phyloP scores from a whole-genome alignment of 495 filamentous ascomycete species.

The Melanomma pulvis-pyrius region DNA sequence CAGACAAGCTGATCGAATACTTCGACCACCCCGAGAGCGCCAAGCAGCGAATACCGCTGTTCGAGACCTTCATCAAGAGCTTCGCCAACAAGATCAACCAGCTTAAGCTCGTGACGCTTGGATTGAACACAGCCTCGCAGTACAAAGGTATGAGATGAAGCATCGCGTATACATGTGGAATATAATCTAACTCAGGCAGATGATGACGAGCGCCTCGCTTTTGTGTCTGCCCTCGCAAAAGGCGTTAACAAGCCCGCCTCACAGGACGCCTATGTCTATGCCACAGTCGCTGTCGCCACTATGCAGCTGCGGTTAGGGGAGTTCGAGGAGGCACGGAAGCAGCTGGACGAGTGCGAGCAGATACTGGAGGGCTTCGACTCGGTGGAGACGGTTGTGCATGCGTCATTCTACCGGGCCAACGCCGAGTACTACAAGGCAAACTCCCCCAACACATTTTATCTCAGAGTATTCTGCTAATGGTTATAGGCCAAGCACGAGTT shows the following conservation, averaged over 20 bases:
- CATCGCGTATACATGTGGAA: background rate
- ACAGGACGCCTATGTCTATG: conserved; percentile 96
- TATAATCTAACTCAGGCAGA: conserved; percentile 12
- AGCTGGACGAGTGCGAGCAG: conserved; percentile 82
- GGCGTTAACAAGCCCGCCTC: conserved; percentile 91
- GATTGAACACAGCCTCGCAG: conserved; percentile 81
- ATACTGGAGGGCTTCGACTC: conserved; percentile 90
- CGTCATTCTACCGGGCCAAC: conserved; percentile 93
- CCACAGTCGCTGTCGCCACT: conserved; percentile 84
- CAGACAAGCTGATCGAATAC: conserved; percentile 82
- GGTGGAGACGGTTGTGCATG: conserved; percentile 95
- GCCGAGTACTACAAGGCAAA: conserved; percentile 87
- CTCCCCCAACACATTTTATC: background rate
- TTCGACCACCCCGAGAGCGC: conserved; percentile 81
- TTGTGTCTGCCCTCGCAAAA: conserved; percentile 79
- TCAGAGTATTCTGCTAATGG: background rate
- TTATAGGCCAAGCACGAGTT: conserved; percentile 78
- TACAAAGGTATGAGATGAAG: conserved; percentile 65
- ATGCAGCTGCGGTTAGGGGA: conserved; percentile 80
- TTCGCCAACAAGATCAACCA: conserved; percentile 99
- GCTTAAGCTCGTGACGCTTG: conserved; percentile 90
- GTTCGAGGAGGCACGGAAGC: conserved; percentile 74
- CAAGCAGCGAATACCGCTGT: conserved; percentile 82
- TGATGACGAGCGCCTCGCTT: conserved; percentile 71
- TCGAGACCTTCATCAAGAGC: conserved; percentile 90